phyloP scores from a whole-genome alignment of 352 stramenopile species.

The Globisporangium polare region DNA sequence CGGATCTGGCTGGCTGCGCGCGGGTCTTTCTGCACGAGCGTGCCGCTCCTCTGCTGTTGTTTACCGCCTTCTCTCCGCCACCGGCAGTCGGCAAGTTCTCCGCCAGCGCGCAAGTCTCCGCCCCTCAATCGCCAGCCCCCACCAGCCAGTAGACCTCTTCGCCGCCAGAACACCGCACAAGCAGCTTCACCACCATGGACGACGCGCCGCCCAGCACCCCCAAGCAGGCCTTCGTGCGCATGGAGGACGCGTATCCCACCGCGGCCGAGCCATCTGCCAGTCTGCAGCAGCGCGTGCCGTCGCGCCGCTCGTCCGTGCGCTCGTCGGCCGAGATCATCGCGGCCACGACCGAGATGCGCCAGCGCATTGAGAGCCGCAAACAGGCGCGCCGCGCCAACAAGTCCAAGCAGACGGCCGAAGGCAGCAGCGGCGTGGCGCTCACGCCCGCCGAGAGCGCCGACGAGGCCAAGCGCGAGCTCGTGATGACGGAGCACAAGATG shows the following conservation, averaged over 20 bases:
- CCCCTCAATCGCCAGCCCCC: not conserved
- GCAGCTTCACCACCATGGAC: conserved; percentile 17
- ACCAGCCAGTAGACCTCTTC: not conserved
- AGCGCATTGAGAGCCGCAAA: conserved; percentile 51
- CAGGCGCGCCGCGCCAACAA: conserved; percentile 28
- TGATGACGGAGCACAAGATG: conserved; percentile 58
- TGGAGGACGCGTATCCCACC: conserved; percentile 27
- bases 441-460: conserved; percentile 13
- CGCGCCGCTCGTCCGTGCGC: conserved; percentile 34
- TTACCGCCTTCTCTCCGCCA: not conserved
- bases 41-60: not conserved
- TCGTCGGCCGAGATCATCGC: conserved; percentile 58
- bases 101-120: not conserved
- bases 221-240: conserved; percentile 27
- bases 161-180: not conserved
- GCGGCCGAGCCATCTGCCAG: not conserved
- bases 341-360: conserved; percentile 48
- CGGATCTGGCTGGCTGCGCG: not conserved
- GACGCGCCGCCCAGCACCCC: conserved; percentile 20
- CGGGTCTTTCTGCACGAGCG: not conserved
- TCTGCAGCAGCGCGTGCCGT: conserved; percentile 13
- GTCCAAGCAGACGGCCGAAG: not conserved
- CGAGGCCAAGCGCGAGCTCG: conserved; percentile 37
- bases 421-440: not conserved
- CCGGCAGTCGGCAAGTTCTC: not conserved